Conservation (phyloP, 164 flowering plant species). For the Dillenia turbinata region DNA sequence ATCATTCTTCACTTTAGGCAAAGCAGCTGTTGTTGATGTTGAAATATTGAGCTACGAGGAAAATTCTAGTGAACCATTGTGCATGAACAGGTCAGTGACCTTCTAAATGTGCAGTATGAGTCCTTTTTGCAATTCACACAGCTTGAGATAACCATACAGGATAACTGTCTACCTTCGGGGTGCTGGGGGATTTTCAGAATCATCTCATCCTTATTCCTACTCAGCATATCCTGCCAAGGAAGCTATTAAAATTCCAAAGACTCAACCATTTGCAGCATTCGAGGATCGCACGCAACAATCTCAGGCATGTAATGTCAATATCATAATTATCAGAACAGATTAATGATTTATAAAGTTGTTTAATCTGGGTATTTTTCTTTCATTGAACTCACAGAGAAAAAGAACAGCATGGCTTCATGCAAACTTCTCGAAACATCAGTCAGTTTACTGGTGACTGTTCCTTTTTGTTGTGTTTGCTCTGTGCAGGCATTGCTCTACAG, state of each 20-base stretch:
- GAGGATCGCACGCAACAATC: conserved; percentile 74
- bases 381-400: neutral
- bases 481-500: conserved; percentile 90
- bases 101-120: neutral
- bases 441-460: too few species aligned
- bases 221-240: conserved; percentile 51
- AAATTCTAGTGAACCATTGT: conserved; percentile 62
- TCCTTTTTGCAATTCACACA: neutral
- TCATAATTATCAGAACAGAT: neutral
- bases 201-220: conserved; percentile 67
- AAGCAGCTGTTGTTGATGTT: conserved; percentile 78
- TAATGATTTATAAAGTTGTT: too few species aligned
- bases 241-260: conserved; percentile 47
- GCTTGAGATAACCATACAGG: conserved; percentile 32
- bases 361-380: neutral
- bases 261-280: conserved; percentile 54
- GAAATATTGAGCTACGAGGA: conserved; percentile 64
- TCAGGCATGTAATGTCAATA: conserved; percentile 43
- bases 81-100: conserved; percentile 70
- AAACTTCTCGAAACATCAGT: too few species aligned
- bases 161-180: conserved; percentile 61
- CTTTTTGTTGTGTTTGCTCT: too few species aligned
- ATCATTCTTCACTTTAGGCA: conserved; percentile 30
- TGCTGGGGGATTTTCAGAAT: conserved; percentile 93
- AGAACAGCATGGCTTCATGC: too few species aligned